Percentiles rank a stretch among this genome's conserved stretches.
Conservation (phyloP, 495 filamentous ascomycete species). For the Podospora comata region DNA sequence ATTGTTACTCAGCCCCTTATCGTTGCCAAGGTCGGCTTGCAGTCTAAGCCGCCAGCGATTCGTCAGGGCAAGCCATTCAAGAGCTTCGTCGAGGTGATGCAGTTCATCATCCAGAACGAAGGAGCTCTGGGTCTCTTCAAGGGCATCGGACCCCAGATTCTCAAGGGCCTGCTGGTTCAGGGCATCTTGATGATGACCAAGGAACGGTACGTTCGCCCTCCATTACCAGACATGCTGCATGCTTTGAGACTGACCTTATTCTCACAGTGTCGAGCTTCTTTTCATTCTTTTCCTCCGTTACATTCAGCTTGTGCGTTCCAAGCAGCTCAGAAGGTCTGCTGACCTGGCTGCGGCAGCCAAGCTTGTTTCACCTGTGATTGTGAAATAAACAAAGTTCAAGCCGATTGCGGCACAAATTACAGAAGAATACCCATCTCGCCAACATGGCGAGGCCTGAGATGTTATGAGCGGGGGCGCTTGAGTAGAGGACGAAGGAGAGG, state of each 20-base stretch:
- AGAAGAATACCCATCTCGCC: background rate
- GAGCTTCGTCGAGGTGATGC: constrained; percentile 92
- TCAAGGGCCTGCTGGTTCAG: constrained; percentile 91
- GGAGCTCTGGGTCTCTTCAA: constrained; percentile 84
- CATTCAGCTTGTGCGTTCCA: constrained; percentile 63
- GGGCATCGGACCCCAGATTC: constrained; percentile 89
- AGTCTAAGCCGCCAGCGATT: constrained; percentile 82
- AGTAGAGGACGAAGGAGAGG: background rate
- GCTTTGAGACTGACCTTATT: constrained; percentile 23
- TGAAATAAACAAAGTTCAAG: constrained; percentile 36
- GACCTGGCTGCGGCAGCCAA: constrained; percentile 53
- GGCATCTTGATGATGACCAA: constrained; percentile 99
- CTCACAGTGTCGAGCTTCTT: constrained; percentile 74
- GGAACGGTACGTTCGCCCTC: constrained; percentile 65
- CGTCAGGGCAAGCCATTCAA: constrained; percentile 91
- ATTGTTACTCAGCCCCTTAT: constrained; percentile 94
- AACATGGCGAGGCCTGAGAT: background rate
- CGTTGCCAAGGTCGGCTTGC: constrained; percentile 94
- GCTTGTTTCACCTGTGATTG: constrained; percentile 43
- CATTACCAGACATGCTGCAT: background rate
- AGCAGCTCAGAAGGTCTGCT: constrained; percentile 68
- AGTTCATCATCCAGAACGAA: constrained; percentile 85
- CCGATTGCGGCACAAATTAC: background rate
- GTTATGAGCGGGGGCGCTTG: background rate
- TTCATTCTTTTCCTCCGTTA: constrained; percentile 87